Base-by-base conservation (phyloP, 176 grass and related monocot species). In the Pontederia crassipes region DNA sequence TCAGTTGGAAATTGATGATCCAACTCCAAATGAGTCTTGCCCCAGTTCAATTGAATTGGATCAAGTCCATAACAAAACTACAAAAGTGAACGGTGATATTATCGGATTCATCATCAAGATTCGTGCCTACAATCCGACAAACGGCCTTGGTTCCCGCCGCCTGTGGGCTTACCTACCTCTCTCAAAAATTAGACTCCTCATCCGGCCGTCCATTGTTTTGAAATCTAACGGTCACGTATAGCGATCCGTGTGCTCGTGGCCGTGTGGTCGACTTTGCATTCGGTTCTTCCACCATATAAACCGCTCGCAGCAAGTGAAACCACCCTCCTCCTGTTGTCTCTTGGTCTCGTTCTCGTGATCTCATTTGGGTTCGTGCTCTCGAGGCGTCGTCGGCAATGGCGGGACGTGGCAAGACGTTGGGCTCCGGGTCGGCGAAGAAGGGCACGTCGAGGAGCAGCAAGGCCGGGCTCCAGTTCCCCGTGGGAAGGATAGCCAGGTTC, bases 381-480 rank as follows among this genome's bases (percentile, higher is more conserved):
- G 10, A 8, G 51, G n/a, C 5, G 51, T 16, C 14, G 51, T 15
- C 5, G 10, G 62, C 46, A 65, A 65, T 65, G 62, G 62, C 62
- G 52, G 35, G 71, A 4, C 78, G 94, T 64, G 94, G 94, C 12
- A 98, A 98, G 85, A 87, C 94, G 63, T 80, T 98, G 49, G 88
- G 82, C 28, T 98, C 94, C 0, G 84, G 81, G 0, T 81, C 81
- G 2, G 81, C 79, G 9, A 98, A 92, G 84, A 92, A 92, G 81
- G 84, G 87, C 26, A 72, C 68, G 17, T 92, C 94, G 2, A 69
- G 94, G 74, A 98, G 94, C 56, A 89, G 87, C 84, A 98, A 98
- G 87, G 88, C 88, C 12, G 94, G 94, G 17, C 84, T 98, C 45
- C 88, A 98, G 81, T 98, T 98, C 68, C 94, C 94, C 1, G 94